phyloP scores from a whole-genome alignment of 2,329 filamentous ascomycete genomes.

The Apiospora malaysiana region DNA sequence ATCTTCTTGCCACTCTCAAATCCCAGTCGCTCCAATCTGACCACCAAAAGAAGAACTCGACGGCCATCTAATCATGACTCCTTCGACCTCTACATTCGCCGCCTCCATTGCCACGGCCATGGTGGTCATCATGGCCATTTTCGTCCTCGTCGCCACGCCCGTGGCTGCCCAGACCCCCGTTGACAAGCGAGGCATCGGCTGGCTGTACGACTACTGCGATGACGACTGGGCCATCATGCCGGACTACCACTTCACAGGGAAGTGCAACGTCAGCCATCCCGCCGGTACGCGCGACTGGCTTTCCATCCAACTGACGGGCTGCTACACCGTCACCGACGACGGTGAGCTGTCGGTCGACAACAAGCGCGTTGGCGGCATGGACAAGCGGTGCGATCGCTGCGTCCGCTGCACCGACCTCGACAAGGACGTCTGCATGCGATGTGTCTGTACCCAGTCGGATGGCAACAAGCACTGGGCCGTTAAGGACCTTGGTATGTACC shows the following conservation, averaged over 20 bases:
- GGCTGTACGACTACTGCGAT: conserved; percentile 19
- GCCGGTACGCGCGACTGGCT: not conserved
- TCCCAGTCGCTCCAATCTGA: not conserved
- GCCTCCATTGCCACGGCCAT: not conserved
- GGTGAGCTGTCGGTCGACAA: conserved; percentile 13
- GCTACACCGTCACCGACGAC: conserved; percentile 13
- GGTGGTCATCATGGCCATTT: not conserved
- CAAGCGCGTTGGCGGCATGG: conserved; percentile 2
- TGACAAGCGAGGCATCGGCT: conserved; percentile 7
- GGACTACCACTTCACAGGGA: not conserved
- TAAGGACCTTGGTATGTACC: conserved; percentile 4
- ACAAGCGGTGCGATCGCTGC: conserved; percentile 8
- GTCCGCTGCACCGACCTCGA: not conserved
- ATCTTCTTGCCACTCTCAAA: not conserved
- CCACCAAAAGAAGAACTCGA: not conserved
- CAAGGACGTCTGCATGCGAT: not conserved
- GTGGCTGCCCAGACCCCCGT: not conserved
- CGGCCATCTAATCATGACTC: not conserved
- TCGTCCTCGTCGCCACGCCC: not conserved
- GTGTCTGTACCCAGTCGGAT: not conserved
- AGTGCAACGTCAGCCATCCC: not conserved
- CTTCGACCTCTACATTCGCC: not conserved
- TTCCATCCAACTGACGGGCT: not conserved
- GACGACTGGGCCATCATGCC: conserved; percentile 18
- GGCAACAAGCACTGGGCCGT: not conserved